Evolutionary conservation across 1,284 basidiomycete genomes (phyloP), one percentile per base, ranked within the genome.

Genomic region (Ustilago tritici): DNA sequence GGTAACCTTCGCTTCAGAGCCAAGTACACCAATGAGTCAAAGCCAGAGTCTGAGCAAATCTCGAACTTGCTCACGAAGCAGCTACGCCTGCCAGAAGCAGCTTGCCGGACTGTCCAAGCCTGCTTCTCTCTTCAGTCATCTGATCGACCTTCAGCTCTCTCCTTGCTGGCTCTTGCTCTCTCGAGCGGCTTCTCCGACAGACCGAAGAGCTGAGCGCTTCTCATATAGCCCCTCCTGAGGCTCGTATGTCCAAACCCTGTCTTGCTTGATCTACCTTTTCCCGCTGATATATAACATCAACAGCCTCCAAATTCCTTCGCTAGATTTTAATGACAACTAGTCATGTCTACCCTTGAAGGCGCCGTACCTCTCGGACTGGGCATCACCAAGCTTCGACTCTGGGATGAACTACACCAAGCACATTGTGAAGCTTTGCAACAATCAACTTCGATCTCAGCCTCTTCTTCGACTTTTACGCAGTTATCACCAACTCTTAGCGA

Each of bases 281-380:
- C 11, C 49, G 9, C n/a, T 19, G 3, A 6, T 32, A 31, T 32
- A 14, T 32, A 12, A 3, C 14, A 50, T 12, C n/a, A 50, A 14
- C 14, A 14, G 31, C 9, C 10, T 31, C 31, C 11, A 50, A 3
- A 32, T 31, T 14, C 2, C 10, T 50, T 32, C 23, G 10, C 12
- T 19, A 6, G 7, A 8, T 10, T 46, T 14, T 19, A 19, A 7
- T 46, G 23, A 17, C n/a, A 46, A 23, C 14, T 43, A 34, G 5
- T 17, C 58, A 61, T 74, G 71, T 74, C 71, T n/a, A 74, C 71
- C 5, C 66, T 74, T 28, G 71, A 74, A 9, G 71, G 71, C 1
- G 71, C 71, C 4, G 63, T 74, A 10, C 71, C 71, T 14, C 53
- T 65, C 5, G 70, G 70, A n/a, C 11, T 74, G n/a, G 71, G 71